Base-by-base conservation (phyloP, 257 asterid species). In the Linaria vulgaris region DNA sequence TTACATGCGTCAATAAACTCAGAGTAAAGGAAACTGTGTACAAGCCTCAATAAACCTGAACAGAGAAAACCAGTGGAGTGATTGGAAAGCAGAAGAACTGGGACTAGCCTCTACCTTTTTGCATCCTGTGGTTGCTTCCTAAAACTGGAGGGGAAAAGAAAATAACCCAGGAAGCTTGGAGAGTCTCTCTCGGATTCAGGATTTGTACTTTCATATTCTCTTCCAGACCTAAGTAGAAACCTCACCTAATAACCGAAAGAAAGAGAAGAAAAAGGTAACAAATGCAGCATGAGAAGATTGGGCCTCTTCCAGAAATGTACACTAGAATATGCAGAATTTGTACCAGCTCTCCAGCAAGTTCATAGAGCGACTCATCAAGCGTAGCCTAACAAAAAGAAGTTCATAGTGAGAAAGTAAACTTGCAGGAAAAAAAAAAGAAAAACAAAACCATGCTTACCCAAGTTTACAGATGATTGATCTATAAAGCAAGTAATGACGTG, bases 301-400 rank as follows among this genome's bases (percentile, higher is more conserved):
- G 34, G 44, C 59, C 59, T 47, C 58, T 67, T 53, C 59, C 20
- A 24, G 69, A 51, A 43, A 67, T 64, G 69, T 47, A 65, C 21
- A 57, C 9, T 17, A 64, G 45, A 50, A 59, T n/a, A 44, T 12
- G 39, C 12, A 46, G 57, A 59, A 72, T 52, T 51, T 81, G 46
- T 83, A 94, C 99, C 97, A 94, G 95, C 83, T 94, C 99, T 78
- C 99, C 99, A 74, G 95, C 99, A 46, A 94, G 79, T 75, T 94
- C 99, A 56, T 94, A 94, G 63, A 94, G 72, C 61, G 97, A 85
- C 68, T 90, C 99, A 45, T 88, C 96, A 52, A 94, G 95, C 7
- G 97, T 85, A 66, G 99, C 99, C 99, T 94, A 74, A 74, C 72
- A 44, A 81, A 78, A 52, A 58, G 69, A 66, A 73, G 61, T 39